Evolutionary conservation across 2,329 filamentous ascomycete genomes (phyloP), one percentile per base, ranked within the genome.

Genomic region (Epichloe coenophiala): DNA sequence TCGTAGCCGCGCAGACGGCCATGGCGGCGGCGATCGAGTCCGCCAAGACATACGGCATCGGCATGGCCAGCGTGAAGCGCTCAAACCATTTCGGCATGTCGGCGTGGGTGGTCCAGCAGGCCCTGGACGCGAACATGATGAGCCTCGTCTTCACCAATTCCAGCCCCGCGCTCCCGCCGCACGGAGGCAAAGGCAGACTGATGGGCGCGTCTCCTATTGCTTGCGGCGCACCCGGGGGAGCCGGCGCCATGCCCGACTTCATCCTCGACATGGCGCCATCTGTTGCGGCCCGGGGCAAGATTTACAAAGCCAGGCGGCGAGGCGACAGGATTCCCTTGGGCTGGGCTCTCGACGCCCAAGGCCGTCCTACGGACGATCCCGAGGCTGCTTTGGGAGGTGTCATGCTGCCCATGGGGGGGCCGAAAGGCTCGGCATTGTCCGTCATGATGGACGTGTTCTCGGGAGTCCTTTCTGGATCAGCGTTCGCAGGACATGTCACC

Each of bases 361-460:
- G 87, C 0, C 70, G 71, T 12, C 73, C 68, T n/a, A 88, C 86
- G 0, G 78, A 84, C 51, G 85, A 93, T 57, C 86, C 88, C 0
- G 76, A 73, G 1, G 74, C 73, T 19, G 88, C 87, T 0, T 68
- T 93, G 9, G 77, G 80, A 36, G 86, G 86, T 1, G 84, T 90
- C 3, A 91, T 93, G 87, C 68, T 91, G 19, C 86, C 87, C 0
- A 89, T 93, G 84, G 86, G 86, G 2, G 87, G 88, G 0, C 86
- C 87, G 0, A 93, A 93, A 64, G 88, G 88, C 0, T 86, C 83
- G 2, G 88, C 77, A 0, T 64, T 93, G 40, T 71, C 84, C 0
- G 78, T 93, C 50, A 91, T 89, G 84, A 93, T 93, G 88, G 86
- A 93, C 61, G 84, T 94, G 2, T 91, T 93, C 61, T 89, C 85